Evolutionary conservation across 2,329 filamentous ascomycete genomes (phyloP).

Genomic region (Colletotrichum kahawae): DNA sequence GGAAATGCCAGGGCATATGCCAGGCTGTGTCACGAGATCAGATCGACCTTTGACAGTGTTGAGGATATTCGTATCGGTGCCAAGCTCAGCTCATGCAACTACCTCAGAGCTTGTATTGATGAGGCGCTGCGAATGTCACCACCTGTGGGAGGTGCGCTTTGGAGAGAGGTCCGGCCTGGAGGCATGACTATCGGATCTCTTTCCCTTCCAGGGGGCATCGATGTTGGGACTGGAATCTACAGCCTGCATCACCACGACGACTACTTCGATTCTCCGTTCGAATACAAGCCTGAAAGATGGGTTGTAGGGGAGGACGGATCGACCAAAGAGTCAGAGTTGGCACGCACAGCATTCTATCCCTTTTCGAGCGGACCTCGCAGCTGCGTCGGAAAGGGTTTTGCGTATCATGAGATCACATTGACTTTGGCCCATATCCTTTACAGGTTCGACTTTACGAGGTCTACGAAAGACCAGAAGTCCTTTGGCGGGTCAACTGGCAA

Average conservation of each 20-base stretch:
- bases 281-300: slow-evolving; percentile 9
- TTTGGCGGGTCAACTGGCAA: slow-evolving; percentile 8
- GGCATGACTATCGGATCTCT: slow-evolving; percentile 21
- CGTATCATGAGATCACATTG: background rate
- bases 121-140: slow-evolving; percentile 27
- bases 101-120: slow-evolving; percentile 46
- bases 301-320: slow-evolving; percentile 37
- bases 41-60: slow-evolving; percentile 33
- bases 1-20: slow-evolving; percentile 33
- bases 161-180: slow-evolving; percentile 18
- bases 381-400: slow-evolving; percentile 5
- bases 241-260: slow-evolving; percentile 21
- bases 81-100: slow-evolving; percentile 36
- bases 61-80: slow-evolving; percentile 39
- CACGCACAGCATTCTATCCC: slow-evolving; percentile 46
- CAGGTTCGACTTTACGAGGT: background rate
- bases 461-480: background rate
- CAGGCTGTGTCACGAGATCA: slow-evolving; percentile 35
- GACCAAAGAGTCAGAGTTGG: slow-evolving; percentile 55
- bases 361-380: slow-evolving; percentile 8
- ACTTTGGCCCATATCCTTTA: slow-evolving; percentile 5
- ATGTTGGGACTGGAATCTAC: slow-evolving; percentile 25
- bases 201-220: slow-evolving; percentile 14
- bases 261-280: background rate
- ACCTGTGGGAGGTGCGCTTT: slow-evolving; percentile 7